These are phyloP conservation scores for Botrytis paeoniae DNA, from an alignment of 2,329 filamentous ascomycete species.

Conservation along the genomic window DNA sequence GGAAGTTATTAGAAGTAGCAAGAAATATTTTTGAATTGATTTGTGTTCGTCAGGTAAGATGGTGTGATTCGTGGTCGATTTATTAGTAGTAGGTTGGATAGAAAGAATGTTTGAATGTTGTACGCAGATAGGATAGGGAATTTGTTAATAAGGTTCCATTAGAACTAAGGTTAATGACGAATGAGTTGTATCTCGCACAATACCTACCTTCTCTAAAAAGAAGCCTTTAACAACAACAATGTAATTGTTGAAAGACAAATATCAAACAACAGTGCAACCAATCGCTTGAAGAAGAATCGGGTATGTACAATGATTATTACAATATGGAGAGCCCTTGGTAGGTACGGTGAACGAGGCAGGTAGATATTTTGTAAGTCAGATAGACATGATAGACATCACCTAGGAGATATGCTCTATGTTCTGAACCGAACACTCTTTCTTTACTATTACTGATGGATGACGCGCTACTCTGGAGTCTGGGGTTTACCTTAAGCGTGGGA, in stretches of 20 bases:
- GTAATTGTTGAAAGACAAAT: background rate
- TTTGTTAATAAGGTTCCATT: background rate
- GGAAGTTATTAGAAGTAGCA: background rate
- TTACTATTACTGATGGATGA: background rate
- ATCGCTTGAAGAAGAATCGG: background rate
- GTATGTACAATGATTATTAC: background rate
- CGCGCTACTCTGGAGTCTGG: background rate
- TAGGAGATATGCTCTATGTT: background rate
- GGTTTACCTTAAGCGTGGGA: background rate
- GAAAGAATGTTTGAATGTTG: slow-evolving; percentile 5
- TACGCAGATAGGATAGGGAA: background rate
- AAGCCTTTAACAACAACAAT: background rate
- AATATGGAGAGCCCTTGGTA: background rate
- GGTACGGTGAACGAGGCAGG: too few relatives aligned
- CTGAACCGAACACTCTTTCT: too few relatives aligned
- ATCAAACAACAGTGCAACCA: background rate
- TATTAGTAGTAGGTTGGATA: background rate
- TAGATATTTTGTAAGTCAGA: background rate
- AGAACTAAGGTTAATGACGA: background rate
- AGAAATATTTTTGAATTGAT: background rate
- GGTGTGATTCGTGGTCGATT: background rate
- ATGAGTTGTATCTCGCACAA: background rate
- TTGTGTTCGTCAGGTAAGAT: background rate
- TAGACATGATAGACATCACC: background rate
- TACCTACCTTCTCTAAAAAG: background rate